phyloP scores from a whole-genome alignment of 352 stramenopile species.

The Phytophthora pinifolia region DNA sequence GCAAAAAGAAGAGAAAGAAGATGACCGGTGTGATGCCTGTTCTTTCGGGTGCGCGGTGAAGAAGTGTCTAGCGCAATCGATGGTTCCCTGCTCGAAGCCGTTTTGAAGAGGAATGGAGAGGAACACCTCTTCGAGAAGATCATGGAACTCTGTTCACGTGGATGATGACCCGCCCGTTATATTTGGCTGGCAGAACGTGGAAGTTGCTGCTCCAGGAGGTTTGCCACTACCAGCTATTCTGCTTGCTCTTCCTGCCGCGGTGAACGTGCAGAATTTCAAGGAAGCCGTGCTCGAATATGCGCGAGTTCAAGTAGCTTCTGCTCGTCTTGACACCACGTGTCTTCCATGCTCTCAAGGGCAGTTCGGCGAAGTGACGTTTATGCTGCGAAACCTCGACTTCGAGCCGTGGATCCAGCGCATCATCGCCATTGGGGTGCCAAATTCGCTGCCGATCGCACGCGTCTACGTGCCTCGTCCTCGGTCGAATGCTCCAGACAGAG shows the following conservation, averaged over 20 bases:
- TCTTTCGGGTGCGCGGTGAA: neutral
- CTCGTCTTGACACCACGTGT: slow-evolving; percentile 12
- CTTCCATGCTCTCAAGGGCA: slow-evolving; percentile 8
- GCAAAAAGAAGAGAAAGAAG: slow-evolving; percentile 6
- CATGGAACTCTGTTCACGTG: slow-evolving; percentile 6
- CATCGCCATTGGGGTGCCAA: slow-evolving; percentile 2
- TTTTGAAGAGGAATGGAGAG: slow-evolving; percentile 9
- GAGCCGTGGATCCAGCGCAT: slow-evolving; percentile 9
- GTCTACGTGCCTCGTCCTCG: slow-evolving; percentile 6
- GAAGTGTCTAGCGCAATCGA: neutral
- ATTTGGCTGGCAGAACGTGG: neutral
- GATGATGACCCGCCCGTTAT: slow-evolving; percentile 5
- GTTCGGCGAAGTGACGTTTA: neutral
- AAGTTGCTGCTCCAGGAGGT: slow-evolving; percentile 10
- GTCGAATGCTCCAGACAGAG: slow-evolving; percentile 4
- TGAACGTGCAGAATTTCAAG: slow-evolving; percentile 17
- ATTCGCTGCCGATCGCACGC: slow-evolving; percentile 2
- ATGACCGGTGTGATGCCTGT: slow-evolving; percentile 1
- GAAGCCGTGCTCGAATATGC: slow-evolving; percentile 8
- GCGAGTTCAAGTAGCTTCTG: slow-evolving; percentile 1
- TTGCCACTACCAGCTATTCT: slow-evolving; percentile 8
- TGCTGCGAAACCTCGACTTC: neutral
- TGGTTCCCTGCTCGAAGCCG: neutral
- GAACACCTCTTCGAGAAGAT: too few relatives aligned
- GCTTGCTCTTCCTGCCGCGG: slow-evolving; percentile 4